A percentile compares a stretch with the other conserved stretches of the same genome.
Conservation (phyloP, 371 early-diverging fungal species). For the Fennellomyces sp. region DNA sequence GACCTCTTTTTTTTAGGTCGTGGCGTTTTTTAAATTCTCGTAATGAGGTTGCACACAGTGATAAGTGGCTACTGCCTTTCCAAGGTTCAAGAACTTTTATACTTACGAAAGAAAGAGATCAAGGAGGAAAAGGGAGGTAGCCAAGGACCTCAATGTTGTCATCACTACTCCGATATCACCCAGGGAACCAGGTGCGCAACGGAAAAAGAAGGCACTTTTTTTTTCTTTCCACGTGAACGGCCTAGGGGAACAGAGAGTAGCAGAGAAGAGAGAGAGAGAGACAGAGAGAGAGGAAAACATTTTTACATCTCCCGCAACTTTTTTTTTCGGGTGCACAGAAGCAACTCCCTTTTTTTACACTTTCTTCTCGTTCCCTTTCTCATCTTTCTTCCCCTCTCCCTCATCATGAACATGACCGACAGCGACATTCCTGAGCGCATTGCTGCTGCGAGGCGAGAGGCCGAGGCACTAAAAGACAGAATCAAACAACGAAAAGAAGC, state of each 20-base stretch:
- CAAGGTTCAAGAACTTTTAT: too few species aligned
- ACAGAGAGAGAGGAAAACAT: background rate
- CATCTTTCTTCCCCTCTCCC: background rate
- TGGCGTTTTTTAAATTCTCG: background rate
- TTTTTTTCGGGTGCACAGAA: background rate
- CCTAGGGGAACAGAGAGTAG: background rate
- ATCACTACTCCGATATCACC: too few species aligned
- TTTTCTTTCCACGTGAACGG: background rate
- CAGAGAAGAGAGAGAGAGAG: background rate
- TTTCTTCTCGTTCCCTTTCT: background rate
- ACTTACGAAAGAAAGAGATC: too few species aligned
- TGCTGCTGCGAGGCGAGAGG: slow-evolving; percentile 91
- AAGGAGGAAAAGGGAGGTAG: background rate
- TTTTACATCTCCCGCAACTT: background rate
- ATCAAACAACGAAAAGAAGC: slow-evolving; percentile 92
- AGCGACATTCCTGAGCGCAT: slow-evolving; percentile 86
- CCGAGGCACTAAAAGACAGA: slow-evolving; percentile 92
- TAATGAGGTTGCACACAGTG: background rate
- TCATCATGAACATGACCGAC: slow-evolving; percentile 19
- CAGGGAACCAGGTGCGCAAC: too few species aligned
- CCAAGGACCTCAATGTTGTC: too few species aligned
- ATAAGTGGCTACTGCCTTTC: background rate
- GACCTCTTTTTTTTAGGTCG: background rate
- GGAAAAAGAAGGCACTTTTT: too few species aligned
- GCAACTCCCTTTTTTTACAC: slow-evolving; percentile 1